Percentiles rank a stretch among this genome's conserved stretches.
Conservation (phyloP, 83 land plant species). For the Diphasiastrum complanatum region DNA sequence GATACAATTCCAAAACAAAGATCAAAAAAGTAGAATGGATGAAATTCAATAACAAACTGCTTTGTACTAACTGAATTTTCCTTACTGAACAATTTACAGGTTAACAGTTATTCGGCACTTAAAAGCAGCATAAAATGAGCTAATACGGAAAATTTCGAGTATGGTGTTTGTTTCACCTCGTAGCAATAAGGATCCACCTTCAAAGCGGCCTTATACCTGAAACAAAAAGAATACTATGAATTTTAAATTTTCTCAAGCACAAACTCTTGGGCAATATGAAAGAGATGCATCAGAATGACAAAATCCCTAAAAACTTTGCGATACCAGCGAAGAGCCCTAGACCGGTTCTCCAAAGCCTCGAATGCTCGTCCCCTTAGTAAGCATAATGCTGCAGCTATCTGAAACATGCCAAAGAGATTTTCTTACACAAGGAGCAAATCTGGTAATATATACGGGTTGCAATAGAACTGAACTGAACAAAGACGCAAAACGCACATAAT, state of each 20-base stretch:
- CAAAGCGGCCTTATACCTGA: constrained; percentile 91
- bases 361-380: constrained; percentile 90
- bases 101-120: too few relatives aligned
- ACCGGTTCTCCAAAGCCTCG: constrained; percentile 92
- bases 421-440: neutral
- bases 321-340: constrained; percentile 75
- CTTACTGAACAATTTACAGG: too few relatives aligned
- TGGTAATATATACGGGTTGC: neutral
- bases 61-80: too few relatives aligned
- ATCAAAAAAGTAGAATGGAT: too few relatives aligned
- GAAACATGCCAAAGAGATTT: constrained; percentile 9
- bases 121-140: too few relatives aligned
- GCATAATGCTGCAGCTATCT: constrained; percentile 89
- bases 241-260: neutral
- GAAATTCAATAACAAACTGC: too few relatives aligned
- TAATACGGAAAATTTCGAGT: too few relatives aligned
- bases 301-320: neutral
- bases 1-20: too few relatives aligned
- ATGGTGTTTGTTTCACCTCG: constrained; percentile 76
- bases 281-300: neutral
- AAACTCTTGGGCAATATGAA: neutral
- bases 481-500: neutral
- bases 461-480: neutral
- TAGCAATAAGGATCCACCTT: constrained; percentile 95
- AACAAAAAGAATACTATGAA: neutral